Percentiles rank a stretch among this genome's conserved stretches.
Conservation (phyloP, 306 rosid species). For the Vicia villosa region DNA sequence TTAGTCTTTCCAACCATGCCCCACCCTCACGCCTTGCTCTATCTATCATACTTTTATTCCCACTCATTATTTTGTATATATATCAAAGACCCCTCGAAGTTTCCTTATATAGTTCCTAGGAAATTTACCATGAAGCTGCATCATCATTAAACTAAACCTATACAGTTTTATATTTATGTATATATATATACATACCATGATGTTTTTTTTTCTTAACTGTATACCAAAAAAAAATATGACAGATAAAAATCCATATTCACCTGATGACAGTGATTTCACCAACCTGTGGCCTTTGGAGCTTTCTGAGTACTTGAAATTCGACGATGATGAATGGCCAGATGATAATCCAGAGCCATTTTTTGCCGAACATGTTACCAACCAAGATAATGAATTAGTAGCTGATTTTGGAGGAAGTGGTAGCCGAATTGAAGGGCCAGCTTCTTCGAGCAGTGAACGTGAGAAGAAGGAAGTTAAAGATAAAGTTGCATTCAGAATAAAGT, state of each 20-base stretch:
- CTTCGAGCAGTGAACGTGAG: slow-evolving; percentile 46
- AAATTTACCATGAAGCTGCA: slow-evolving; percentile 59
- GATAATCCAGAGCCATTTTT: slow-evolving; percentile 35
- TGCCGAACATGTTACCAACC: slow-evolving; percentile 39
- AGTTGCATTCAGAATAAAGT: slow-evolving; percentile 70
- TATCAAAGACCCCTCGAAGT: slow-evolving; percentile 51
- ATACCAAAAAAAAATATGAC: slow-evolving; percentile 52
- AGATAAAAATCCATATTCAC: slow-evolving; percentile 40
- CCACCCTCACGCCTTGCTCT: slow-evolving; percentile 35
- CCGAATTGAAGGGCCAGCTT: slow-evolving; percentile 39
- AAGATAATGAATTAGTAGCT: slow-evolving; percentile 36
- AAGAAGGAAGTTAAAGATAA: slow-evolving; percentile 47
- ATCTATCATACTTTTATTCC: background rate
- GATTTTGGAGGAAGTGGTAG: slow-evolving; percentile 47
- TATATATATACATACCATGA: background rate
- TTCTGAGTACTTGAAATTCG: slow-evolving; percentile 54
- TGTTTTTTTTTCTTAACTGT: slow-evolving; percentile 11
- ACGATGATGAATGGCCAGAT: slow-evolving; percentile 45
- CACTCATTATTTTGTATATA: slow-evolving; percentile 24
- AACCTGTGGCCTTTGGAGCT: slow-evolving; percentile 46
- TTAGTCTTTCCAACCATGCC: slow-evolving; percentile 54
- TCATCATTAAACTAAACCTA: slow-evolving; percentile 28
- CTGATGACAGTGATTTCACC: slow-evolving; percentile 43
- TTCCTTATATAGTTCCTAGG: slow-evolving; percentile 64
- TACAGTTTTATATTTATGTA: slow-evolving; percentile 26